These are phyloP conservation scores for Carallia pectinifolia DNA, from an alignment of 345 rosid species.

Conservation along the genomic window DNA sequence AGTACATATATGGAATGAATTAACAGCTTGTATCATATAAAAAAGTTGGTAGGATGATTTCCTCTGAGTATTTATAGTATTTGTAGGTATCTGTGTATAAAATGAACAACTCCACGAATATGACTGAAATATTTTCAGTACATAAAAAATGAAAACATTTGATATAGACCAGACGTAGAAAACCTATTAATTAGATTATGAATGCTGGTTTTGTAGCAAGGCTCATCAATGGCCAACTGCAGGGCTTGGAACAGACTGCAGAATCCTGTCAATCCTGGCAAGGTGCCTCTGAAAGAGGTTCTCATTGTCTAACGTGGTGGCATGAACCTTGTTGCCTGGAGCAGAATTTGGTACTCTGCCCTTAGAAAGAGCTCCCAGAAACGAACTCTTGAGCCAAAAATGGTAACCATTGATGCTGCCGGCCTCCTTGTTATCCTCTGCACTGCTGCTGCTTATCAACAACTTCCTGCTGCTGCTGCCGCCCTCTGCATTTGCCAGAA, in stretches of 20 bases:
- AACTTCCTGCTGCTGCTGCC: slow-evolving; percentile 44
- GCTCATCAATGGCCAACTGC: slow-evolving; percentile 58
- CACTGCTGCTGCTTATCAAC: background rate
- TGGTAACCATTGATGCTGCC: background rate
- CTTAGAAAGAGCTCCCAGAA: slow-evolving; percentile 58
- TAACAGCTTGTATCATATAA: too few relatives aligned
- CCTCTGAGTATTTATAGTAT: too few relatives aligned
- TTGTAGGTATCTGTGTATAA: too few relatives aligned
- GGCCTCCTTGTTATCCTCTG: background rate
- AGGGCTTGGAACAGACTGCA: slow-evolving; percentile 82
- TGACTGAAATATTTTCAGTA: too few relatives aligned
- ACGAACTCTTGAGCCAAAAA: slow-evolving; percentile 34
- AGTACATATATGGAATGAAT: too few relatives aligned
- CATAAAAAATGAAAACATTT: too few relatives aligned
- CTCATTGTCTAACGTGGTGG: slow-evolving; percentile 37
- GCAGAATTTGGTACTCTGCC: slow-evolving; percentile 55
- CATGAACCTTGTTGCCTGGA: slow-evolving; percentile 70
- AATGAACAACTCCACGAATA: too few relatives aligned
- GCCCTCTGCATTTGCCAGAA: slow-evolving; percentile 22
- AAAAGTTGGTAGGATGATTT: too few relatives aligned
- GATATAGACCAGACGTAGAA: too few relatives aligned
- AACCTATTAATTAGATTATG: background rate
- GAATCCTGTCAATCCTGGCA: slow-evolving; percentile 52
- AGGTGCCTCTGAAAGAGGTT: slow-evolving; percentile 62
- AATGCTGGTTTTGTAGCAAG: background rate